These are phyloP conservation scores for Pterocarpus macrocarpus DNA, from an alignment of 306 rosid species.

Conservation along the genomic window DNA sequence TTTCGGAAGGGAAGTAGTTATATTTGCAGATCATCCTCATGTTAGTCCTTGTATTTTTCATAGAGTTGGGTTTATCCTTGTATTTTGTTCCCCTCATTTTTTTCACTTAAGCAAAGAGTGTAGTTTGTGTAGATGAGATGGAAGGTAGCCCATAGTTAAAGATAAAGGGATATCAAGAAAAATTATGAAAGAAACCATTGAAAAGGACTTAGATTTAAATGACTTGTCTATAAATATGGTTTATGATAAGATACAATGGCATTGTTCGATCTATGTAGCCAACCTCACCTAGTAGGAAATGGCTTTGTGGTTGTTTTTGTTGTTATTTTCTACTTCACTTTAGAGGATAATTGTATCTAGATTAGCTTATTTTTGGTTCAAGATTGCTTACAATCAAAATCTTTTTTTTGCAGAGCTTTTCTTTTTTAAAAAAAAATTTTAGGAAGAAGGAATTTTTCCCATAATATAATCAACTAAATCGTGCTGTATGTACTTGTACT, in stretches of 20 bases:
- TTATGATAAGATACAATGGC: neutral
- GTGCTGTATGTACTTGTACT: neutral
- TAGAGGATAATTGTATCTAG: neutral
- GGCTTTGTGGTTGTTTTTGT: neutral
- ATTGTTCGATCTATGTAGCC: neutral
- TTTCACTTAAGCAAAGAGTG: neutral
- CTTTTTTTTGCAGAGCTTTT: neutral
- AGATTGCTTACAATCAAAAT: neutral
- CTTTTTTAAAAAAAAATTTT: no score
- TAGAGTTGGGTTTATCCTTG: constrained; percentile 6
- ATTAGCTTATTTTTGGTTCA: neutral
- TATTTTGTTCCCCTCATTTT: neutral
- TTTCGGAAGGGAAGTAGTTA: constrained; percentile 20
- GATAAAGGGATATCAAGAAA: neutral
- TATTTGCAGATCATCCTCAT: constrained; percentile 4
- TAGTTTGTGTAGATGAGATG: no score
- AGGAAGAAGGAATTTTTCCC: neutral
- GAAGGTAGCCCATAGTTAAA: neutral
- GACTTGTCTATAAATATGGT: neutral
- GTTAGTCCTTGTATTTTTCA: constrained; percentile 20
- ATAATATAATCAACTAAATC: no score
- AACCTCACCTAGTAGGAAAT: neutral
- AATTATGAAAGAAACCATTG: neutral
- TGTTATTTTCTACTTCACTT: neutral
- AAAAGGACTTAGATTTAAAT: neutral